Evolutionary conservation across 768 basidiomycete species (phyloP).

Genomic region (Harrya chromipes): DNA sequence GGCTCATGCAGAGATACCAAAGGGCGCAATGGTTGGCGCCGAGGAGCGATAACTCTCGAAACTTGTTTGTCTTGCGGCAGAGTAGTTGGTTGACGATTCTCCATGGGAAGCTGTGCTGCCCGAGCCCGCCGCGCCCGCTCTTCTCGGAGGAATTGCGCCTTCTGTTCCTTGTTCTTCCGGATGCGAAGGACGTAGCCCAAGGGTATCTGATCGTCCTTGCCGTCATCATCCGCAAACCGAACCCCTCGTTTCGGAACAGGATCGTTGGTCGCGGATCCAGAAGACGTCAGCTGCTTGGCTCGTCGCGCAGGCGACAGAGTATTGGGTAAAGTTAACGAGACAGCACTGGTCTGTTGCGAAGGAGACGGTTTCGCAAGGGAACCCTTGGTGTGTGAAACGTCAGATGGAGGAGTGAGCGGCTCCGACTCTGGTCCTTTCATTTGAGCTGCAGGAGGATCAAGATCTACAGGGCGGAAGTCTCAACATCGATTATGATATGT

Average conservation of each 20-base stretch:
- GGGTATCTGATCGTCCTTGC: conserved; percentile 65
- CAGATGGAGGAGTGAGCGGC: conserved; percentile 1
- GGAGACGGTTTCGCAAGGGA: background rate
- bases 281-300: background rate
- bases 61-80: conserved; percentile 9
- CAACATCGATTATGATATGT: conserved; percentile 5
- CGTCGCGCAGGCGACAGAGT: conserved; percentile 1
- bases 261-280: conserved; percentile 12
- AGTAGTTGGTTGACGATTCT: conserved; percentile 28
- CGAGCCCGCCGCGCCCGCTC: conserved; percentile 53
- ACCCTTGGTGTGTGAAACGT: conserved; percentile 4
- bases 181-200: conserved; percentile 66
- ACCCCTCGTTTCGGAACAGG: conserved; percentile 47
- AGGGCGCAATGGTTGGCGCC: conserved; percentile 12
- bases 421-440: conserved; percentile 1
- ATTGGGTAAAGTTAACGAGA: background rate
- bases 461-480: conserved; percentile 18
- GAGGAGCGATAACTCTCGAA: conserved; percentile 16
- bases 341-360: conserved; percentile 1
- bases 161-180: conserved; percentile 71
- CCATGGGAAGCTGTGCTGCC: conserved; percentile 29
- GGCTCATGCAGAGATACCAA: conserved; percentile 14
- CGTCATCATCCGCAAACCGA: conserved; percentile 60
- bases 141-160: conserved; percentile 60
- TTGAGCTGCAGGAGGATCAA: conserved; percentile 17